Base-by-base conservation (phyloP, 768 basidiomycete species). In the Lentinula boryana region DNA sequence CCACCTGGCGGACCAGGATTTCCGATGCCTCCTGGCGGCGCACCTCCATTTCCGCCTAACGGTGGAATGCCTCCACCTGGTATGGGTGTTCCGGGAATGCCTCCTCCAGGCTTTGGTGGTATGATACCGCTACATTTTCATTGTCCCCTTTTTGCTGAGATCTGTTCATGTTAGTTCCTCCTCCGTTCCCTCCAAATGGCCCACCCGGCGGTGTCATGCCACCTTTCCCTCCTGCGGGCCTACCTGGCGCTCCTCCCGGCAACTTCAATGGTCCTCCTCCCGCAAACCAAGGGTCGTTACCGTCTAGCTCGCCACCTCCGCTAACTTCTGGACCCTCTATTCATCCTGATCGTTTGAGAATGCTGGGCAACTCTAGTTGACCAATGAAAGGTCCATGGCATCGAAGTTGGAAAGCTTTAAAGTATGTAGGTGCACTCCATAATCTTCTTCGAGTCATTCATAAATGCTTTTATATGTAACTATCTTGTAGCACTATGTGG, bases 271-370 rank as follows among this genome's bases (percentile, higher is more conserved):
- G 55, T 15, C 61, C 63, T 49, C 72, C 71, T 7, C 70, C 70
- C 16, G 74, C 72, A 66, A 72, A 70, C 63, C 56, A 61, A 21
- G 71, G 71, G 56, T 74, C 75, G 16, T 71, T 76, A 46, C 71
- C 72, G 12, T 62, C 66, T 60, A 69, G 67, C 31, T 38, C 36
- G 13, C 68, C 69, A n/a, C 65, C 70, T 4, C 69, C 72, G 15
- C 67, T 71, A 50, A 71, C 74, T 33, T 70, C 70, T 18, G 80
- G 81, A 18, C 85, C 87, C 46, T 84, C 79, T n/a, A 92, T 93
- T 64, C 91, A 93, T 70, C 91, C 91, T 9, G 91, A 93, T 72
- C 82, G 91, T 61, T 66, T 90, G 71, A 80, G 89, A 61, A 92
- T 93, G 91, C 84, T 93, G 86, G 80, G 72, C 3, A 48, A 48